These are phyloP conservation scores for Lactifluus hygrophoroides DNA, from an alignment of 768 basidiomycete species.

Conservation along the genomic window DNA sequence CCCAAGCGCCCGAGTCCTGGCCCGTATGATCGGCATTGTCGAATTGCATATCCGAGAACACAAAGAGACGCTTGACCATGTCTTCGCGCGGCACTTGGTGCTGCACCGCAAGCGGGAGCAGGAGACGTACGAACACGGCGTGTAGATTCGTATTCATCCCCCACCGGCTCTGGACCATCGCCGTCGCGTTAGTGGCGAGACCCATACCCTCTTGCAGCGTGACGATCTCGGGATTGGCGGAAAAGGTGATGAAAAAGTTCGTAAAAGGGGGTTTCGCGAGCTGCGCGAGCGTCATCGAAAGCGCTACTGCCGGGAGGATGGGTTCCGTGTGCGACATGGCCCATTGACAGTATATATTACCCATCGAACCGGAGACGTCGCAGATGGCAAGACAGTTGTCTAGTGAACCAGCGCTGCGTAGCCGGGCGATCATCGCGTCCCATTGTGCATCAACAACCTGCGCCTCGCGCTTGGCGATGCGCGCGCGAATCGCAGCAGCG, in stretches of 20 bases:
- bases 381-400: conserved; percentile 59
- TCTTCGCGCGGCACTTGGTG: conserved; percentile 53
- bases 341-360: conserved; percentile 22
- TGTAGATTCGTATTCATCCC: conserved; percentile 54
- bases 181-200: conserved; percentile 31
- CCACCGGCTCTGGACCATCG: conserved; percentile 36
- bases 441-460: conserved; percentile 59
- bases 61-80: conserved; percentile 69
- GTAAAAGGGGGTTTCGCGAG: conserved; percentile 57
- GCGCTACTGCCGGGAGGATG: conserved; percentile 53
- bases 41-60: conserved; percentile 79
- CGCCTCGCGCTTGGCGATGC: conserved; percentile 29
- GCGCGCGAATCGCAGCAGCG: conserved; percentile 25
- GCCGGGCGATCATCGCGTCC: conserved; percentile 45
- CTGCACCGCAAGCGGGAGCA: conserved; percentile 51
- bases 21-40: conserved; percentile 28
- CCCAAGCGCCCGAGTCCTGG: conserved; percentile 31
- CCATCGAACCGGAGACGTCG: conserved; percentile 74
- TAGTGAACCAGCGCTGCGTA: conserved; percentile 47
- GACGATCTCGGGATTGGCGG: conserved; percentile 40
- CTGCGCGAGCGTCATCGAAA: conserved; percentile 57
- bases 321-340: conserved; percentile 26
- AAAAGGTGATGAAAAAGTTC: conserved; percentile 64
- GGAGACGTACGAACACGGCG: conserved; percentile 51
- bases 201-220: conserved; percentile 36